Percentiles rank a stretch among this genome's conserved stretches.
These are phyloP conservation scores for Trapa bicornis DNA, from an alignment of 345 rosid genomes.

Conservation along the genomic window DNA sequence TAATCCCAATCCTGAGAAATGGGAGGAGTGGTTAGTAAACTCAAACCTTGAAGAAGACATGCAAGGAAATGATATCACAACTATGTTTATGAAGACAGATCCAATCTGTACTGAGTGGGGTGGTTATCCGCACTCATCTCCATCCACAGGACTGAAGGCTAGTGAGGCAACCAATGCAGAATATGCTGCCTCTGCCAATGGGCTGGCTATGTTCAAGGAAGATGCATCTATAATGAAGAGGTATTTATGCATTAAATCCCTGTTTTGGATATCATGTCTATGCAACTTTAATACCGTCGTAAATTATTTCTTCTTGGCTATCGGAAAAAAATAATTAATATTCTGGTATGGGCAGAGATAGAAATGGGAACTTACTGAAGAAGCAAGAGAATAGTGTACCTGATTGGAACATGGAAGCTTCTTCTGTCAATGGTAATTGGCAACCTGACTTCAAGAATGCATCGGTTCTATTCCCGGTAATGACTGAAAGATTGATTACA, in stretches of 20 bases:
- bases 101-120: constrained; percentile 27
- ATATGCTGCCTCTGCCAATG: constrained; percentile 28
- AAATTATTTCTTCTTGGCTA: background rate
- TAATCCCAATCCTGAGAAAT: constrained; percentile 46
- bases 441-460: constrained; percentile 44
- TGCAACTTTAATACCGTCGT: background rate
- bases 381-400: constrained; percentile 44
- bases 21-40: constrained; percentile 75
- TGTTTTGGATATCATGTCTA: background rate
- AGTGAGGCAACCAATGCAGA: constrained; percentile 25
- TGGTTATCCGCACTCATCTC: constrained; percentile 21
- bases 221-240: constrained; percentile 51
- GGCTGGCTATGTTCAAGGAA: constrained; percentile 36
- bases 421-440: constrained; percentile 42
- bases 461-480: constrained; percentile 48
- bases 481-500: background rate
- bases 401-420: constrained; percentile 42
- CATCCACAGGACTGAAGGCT: constrained; percentile 29
- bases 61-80: constrained; percentile 42
- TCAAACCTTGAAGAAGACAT: constrained; percentile 43
- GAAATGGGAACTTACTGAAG: constrained; percentile 32
- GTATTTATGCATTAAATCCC: constrained; percentile 12
- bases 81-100: constrained; percentile 41
- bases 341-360: constrained; percentile 35
- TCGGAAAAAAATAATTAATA: too few relatives aligned